Base-by-base conservation (phyloP, 768 basidiomycete genomes). In the Phanerodontia chrysosporium region DNA sequence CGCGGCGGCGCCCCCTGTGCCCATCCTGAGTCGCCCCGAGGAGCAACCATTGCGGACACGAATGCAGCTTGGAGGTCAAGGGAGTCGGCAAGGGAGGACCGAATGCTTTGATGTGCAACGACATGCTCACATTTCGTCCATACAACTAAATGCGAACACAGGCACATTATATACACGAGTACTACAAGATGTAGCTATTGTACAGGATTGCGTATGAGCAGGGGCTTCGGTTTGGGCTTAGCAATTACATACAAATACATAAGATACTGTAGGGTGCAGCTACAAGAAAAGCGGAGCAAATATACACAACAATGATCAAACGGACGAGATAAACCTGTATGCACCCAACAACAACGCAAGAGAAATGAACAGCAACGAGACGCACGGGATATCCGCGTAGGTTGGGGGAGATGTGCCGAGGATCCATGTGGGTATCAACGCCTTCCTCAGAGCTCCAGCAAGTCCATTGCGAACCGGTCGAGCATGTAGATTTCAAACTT, bases 401-500 rank as follows among this genome's bases (percentile, higher is more conserved):
- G 29, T 30, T 18, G 28, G 22, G n/a, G n/a, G 29, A 51, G n/a
- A 51, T 30, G 30, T 30, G 29, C 21, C 5, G 49, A 28, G 46
- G 46, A 22, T 48, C 27, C 21, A 24, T 24, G 14, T n/a, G 30
- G 30, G 49, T 51, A 51, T 51, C n/a, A 51, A 32, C 30, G n/a
- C 49, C 18, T 30, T 32, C 28, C 21, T 68, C 58, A 70, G 30
- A 71, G 65, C 58, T 75, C 75, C 49, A 76, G 62, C 63, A 77
- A 62, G 54, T 77, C 76, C 61, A 58, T 52, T 0, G 72, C 76
- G 62, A 72, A 77, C 45, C 64, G 64, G 61, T 76, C 75, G 52
- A 77, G 66, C 59, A 70, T 70, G 59, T 70, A 62, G 51, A 76
- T 71, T 59, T 62, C 65, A 61, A 75, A 75, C 45, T 61, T 62